phyloP scores from a whole-genome alignment of 176 grass and related monocot genomes.

The Carex kokanica region DNA sequence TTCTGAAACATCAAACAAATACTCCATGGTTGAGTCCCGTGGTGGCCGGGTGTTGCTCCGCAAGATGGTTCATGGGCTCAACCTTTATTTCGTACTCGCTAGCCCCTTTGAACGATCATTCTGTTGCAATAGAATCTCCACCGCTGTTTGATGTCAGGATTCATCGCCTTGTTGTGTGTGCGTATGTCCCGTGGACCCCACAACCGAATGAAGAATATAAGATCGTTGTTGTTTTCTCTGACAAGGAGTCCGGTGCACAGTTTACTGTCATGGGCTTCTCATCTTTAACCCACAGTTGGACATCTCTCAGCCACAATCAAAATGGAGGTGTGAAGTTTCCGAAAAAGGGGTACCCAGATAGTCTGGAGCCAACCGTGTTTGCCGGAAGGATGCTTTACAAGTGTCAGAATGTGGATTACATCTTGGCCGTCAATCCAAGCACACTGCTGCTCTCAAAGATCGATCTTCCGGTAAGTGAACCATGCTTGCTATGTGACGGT shows the following conservation, averaged over 20 bases:
- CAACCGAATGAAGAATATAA: constrained; percentile 9
- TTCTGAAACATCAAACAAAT: background rate
- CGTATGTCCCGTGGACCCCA: background rate
- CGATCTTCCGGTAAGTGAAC: constrained; percentile 19
- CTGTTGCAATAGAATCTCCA: background rate
- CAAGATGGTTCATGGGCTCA: constrained; percentile 18
- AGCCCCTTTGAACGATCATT: background rate
- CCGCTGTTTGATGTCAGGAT: background rate
- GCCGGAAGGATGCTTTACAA: constrained; percentile 41
- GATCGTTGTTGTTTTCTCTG: constrained; percentile 11
- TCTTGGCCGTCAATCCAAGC: constrained; percentile 33
- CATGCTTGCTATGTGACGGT: constrained; percentile 6
- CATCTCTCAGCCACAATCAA: background rate
- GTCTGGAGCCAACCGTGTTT: constrained; percentile 26
- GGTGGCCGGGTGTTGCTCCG: background rate
- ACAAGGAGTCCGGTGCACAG: background rate
- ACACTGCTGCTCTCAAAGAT: constrained; percentile 33
- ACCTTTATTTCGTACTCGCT: constrained; percentile 15
- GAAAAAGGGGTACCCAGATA: background rate
- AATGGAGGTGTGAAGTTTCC: constrained; percentile 1
- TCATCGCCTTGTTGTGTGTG: background rate
- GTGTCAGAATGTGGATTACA: constrained; percentile 28
- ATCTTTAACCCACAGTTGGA: background rate
- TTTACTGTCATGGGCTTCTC: constrained; percentile 21
- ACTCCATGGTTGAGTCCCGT: background rate